Evolutionary conservation across 257 asterid species (phyloP), one percentile per base, ranked within the genome.

Genomic region (Plectranthus barbatus): DNA sequence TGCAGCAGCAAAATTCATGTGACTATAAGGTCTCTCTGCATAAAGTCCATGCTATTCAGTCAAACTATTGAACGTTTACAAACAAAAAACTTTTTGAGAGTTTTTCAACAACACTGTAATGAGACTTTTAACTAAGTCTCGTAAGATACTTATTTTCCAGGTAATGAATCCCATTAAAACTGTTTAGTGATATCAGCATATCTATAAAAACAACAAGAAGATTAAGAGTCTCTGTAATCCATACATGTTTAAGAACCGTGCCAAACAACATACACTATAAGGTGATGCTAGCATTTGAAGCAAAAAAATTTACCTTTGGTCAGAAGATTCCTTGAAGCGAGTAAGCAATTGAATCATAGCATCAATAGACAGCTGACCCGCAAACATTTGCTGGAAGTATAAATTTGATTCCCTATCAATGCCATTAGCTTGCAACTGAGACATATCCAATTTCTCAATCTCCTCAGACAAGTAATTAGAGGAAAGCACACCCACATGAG

Each of bases 311-410:
- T 56, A 86, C 99, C 99, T 85, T 77, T 75, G 79, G 53, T 84
- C 94, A 7, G 82, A 62, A 66, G 97, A 85, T 77, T 87, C 97
- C 77, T 85, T 90, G 77, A 84, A 86, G 37, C 81, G 84, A 47
- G 94, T 72, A 45, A 93, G 97, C 96, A 87, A 84, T 68, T 83
- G 90, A 77, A 93, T 83, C 74, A 82, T 81, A 47, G 78, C 79
- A 36, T 90, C 97, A 71, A 83, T 61, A 50, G 83, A 53, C 75
- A 86, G 86, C 75, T 84, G 81, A 70, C 88, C 84, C 71, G 94
- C 80, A 77, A 93, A 93, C 94, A 93, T 81, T 81, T 85, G 86
- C 59, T 90, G 96, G 79, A 90, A 93, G 74, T 87, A 87, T 21
- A 78, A 71, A 71, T 87, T 90, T 21, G 95, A 86, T 80, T 90